Evolutionary conservation across 208 protist species (phyloP).

Genomic region (Leishmania tropica): DNA sequence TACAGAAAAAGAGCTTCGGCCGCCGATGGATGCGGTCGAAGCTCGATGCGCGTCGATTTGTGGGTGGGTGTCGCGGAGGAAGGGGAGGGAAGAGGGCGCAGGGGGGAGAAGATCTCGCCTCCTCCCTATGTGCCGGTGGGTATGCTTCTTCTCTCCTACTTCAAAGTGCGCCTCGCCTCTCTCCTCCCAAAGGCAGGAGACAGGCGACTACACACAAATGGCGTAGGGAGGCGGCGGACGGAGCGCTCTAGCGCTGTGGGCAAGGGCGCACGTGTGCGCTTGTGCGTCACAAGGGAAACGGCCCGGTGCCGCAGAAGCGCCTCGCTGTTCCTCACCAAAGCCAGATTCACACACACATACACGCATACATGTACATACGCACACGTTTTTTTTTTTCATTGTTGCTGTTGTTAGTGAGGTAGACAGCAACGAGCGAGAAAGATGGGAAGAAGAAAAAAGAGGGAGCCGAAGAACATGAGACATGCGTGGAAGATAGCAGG

Average conservation of each 20-base stretch:
- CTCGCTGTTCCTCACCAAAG: not conserved
- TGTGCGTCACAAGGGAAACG: not conserved
- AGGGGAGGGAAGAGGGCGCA: no score
- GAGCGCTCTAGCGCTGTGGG: no score
- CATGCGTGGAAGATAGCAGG: not conserved
- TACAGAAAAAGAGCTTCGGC: not conserved
- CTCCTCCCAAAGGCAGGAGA: not conserved
- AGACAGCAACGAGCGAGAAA: not conserved
- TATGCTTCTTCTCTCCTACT: not conserved
- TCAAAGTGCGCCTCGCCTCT: no score
- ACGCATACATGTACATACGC: not conserved
- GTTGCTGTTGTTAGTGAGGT: not conserved
- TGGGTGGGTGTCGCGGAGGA: not conserved
- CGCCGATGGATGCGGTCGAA: not conserved
- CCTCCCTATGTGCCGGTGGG: not conserved
- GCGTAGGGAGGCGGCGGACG: no score
- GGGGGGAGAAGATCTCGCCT: not conserved
- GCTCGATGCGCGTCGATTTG: not conserved
- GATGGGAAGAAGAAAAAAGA: not conserved
- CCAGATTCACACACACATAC: not conserved
- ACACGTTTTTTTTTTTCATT: not conserved
- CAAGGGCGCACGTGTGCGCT: no score
- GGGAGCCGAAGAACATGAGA: not conserved
- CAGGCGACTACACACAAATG: no score
- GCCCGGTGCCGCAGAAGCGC: not conserved